Base-by-base conservation (phyloP, 2,329 filamentous ascomycete species). In the Hymenoscyphus fraxineus region DNA sequence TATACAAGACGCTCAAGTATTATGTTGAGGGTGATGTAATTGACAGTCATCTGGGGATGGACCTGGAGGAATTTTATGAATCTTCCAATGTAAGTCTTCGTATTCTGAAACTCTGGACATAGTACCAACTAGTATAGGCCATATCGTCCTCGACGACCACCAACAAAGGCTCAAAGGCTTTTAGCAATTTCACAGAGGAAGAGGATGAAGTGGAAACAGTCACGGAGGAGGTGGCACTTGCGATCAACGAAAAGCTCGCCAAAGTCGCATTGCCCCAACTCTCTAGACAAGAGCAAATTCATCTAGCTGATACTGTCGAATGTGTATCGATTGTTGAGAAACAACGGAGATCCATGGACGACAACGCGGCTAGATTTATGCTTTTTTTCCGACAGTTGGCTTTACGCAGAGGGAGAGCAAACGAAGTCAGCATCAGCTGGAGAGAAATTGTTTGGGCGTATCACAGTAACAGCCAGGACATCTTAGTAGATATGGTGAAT, bases 401-500 rank as follows among this genome's bases (percentile, higher is more conserved):
- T 59, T 80, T 96, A 58, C 86, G 88, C 35, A 88, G 87, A 75
- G 82, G 83, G 58, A 85, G 88, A 65, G 83, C 84, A 2, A 84
- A 85, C 66, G 84, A 89, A 71, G 84, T 87, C 3, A 82, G 85
- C 31, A 84, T 96, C 71, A 88, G 78, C 0, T 91, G 88, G 87
- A 81, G 92, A 66, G 92, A 96, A 73, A 93, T 94, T 62, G 88
- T 87, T 65, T 96, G 92, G 89, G 93, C 92, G 0, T 94, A 88
- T 70, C 91, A 95, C 73, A 93, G 90, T 54, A 85, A 81, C 12
- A 92, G 92, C 66, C 95, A 99, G 76, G 94, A 98, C 74, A 93
- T 98, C 47, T 80, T 98, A 19, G 81, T 90, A 0, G 92, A 97
- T 75, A 88, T 97, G 71, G 89, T 97, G 10, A 87, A 88, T 12